Evolutionary conservation across 1,284 basidiomycete species (phyloP).

Genomic region (Leccinum variabile): DNA sequence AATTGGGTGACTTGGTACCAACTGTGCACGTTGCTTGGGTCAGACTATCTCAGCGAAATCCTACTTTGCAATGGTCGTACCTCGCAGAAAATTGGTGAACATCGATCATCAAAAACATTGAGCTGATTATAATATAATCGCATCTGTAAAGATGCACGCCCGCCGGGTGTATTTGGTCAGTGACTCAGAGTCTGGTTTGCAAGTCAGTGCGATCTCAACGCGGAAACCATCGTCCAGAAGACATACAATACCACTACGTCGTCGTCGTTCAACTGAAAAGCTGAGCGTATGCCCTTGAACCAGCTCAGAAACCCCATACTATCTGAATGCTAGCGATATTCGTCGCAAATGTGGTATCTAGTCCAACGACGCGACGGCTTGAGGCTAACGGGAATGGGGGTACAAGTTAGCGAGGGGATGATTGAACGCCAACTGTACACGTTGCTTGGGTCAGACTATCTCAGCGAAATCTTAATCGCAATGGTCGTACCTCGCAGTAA

Average conservation of each 20-base stretch:
- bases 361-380: neutral
- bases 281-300: neutral
- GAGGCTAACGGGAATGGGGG: neutral
- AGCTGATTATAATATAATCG: no score
- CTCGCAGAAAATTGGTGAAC: no score
- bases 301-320: neutral
- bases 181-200: no score
- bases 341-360: neutral
- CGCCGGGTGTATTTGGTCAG: no score
- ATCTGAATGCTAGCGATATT: neutral
- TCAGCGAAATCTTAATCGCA: neutral
- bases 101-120: no score
- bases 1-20: no score
- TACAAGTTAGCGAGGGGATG: neutral
- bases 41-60: no score
- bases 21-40: no score
- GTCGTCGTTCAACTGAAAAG: constrained; percentile 5
- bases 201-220: constrained; percentile 7
- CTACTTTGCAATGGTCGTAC: no score
- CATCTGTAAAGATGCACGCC: no score
- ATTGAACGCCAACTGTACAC: neutral
- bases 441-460: neutral
- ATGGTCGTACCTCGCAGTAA: neutral
- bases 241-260: constrained; percentile 28
- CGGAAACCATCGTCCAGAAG: neutral